A percentile compares a stretch with the other conserved stretches of the same genome.
Evolutionary conservation across 257 asterid species (phyloP).

Genomic region (Gentiana straminea): DNA sequence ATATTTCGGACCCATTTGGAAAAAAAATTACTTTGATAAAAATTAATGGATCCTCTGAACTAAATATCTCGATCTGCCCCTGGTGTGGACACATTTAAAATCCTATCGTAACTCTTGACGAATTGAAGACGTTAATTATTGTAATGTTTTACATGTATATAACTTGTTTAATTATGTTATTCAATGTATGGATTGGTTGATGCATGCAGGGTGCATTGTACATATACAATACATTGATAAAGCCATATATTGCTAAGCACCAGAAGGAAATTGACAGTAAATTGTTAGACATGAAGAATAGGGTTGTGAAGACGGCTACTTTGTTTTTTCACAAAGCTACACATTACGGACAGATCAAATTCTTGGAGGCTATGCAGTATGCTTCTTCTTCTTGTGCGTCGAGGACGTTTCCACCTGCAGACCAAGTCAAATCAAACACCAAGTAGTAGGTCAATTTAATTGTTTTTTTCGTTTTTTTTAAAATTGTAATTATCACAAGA

Average conservation of each 20-base stretch:
- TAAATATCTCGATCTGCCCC: too few species aligned
- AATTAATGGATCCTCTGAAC: too few species aligned
- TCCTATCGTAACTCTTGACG: too few species aligned
- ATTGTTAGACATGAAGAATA: conserved; percentile 24
- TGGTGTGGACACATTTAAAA: too few species aligned
- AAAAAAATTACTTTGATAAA: too few species aligned
- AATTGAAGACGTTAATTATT: too few species aligned
- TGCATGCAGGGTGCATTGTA: conserved; percentile 29
- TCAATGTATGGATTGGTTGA: neutral
- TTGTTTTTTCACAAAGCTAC: conserved; percentile 28
- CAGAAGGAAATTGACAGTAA: conserved; percentile 37
- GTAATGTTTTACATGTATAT: neutral
- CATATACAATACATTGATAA: conserved; percentile 27
- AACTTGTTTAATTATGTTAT: neutral
- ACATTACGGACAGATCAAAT: conserved; percentile 18
- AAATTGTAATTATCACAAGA: too few species aligned
- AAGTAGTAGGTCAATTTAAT: too few species aligned
- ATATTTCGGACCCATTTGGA: too few species aligned
- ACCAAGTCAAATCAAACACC: too few species aligned
- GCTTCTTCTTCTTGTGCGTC: conserved; percentile 25
- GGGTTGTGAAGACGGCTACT: conserved; percentile 6
- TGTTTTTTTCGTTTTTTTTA: too few species aligned
- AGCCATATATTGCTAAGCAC: conserved; percentile 28
- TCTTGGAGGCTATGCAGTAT: conserved; percentile 30
- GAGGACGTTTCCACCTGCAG: neutral